Base-by-base conservation (phyloP, 2,329 filamentous ascomycete genomes). In the Pestalotiopsis sp. region DNA sequence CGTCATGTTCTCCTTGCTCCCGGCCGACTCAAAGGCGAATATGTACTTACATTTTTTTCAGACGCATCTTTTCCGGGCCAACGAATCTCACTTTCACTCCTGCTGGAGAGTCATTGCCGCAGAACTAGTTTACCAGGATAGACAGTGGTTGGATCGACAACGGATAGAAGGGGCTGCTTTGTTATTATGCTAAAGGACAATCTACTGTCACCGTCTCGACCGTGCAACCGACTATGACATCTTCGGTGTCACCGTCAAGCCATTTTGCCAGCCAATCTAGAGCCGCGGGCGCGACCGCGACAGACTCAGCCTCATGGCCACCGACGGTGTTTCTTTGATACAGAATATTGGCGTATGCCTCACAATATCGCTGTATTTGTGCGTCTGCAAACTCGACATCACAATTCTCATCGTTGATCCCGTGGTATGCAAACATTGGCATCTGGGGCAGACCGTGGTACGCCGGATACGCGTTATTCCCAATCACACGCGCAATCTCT, bases 361-460 rank as follows among this genome's bases (percentile, higher is more conserved):
- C 70, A 67, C 84, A 87, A 67, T 83, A 86, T 14, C 74, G 72
- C 0, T 77, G 66, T 0, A 86, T 79, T 20, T 86, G 71, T 0
- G 69, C 76, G 66, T 87, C 84, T 2, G 82, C 85, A 38, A 83
- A 81, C 4, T 71, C 75, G 3, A 85, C 76, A 3, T 78, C 76
- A 7, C 80, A 83, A 64, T 85, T 75, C 66, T 86, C 81, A 49
- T 88, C 85, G 2, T 73, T 69, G 60, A 82, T 76, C 1, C 83
- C 81, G 71, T 87, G 85, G 76, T 86, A 85, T 2, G 82, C 78
- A 60, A 82, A 83, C 0, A 86, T 39, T 1, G 84, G 84, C 75
- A 84, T 82, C 66, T 79, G 73, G 1, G 85, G 85, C 4, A 81
- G 75, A 56, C 82, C 82, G 69, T 84, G 80, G 56, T 75, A 75